Evolutionary conservation across 345 rosid genomes (phyloP), one percentile per base, ranked within the genome.

Genomic region (Camelina neglecta): DNA sequence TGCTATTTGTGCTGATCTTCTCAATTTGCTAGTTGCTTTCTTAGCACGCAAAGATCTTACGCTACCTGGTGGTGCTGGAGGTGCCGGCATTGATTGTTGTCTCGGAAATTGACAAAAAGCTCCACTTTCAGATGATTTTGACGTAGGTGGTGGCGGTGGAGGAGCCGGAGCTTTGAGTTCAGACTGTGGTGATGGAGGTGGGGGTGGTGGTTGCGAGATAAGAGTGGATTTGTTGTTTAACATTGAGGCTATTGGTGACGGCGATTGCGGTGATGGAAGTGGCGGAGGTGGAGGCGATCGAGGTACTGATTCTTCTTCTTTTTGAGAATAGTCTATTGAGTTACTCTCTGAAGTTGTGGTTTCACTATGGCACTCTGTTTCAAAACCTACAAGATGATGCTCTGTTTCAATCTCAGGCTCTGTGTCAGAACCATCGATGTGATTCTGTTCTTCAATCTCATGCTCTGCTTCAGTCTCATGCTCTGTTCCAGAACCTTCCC

Each of bases 1-100:
- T 11, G 85, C 77, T 50, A 90, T 83, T 35, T 85, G 88, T 49
- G 83, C 83, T 54, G 93, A 86, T 82, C 91, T 85, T 82, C 79
- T 87, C 67, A 90, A 45, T 58, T 86, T 90, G 7, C 86, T 82
- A 20, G 59, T 84, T 50, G 83, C 83, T 80, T 82, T 85, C 84
- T 79, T 87, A 41, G 85, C 80, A 15, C 84, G 81, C 35, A 86
- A 70, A 29, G 83, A 61, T 69, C 72, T 86, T 48, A 55, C 88
- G 8, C 73, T 76, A 56, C 86, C 88, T 8, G 91, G 92, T 42
- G 90, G 92, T 33, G 82, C 83, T 0, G 86, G 85, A 51, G 85
- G 89, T 8, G 82, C 51, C 11, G 82, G 79, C 65, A 72, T 85
- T 10, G 76, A 80, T 16, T 82, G 54, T 38, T 67, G 18, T 7